Conservation (phyloP, 148 eudicot species). For the Amaranthus hypochondriacus region DNA sequence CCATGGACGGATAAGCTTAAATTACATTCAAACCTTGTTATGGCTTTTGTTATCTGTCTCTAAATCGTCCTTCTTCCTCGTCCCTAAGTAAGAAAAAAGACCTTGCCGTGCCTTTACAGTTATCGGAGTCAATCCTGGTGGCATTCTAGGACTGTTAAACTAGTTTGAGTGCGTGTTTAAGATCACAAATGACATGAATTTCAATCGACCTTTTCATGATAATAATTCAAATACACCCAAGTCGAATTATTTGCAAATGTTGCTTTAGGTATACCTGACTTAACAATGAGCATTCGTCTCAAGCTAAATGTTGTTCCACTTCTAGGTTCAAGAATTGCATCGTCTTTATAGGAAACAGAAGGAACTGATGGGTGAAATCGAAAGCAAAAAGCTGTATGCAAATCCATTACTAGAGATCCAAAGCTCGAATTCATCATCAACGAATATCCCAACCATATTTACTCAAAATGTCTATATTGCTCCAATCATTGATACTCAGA, state of each 20-base stretch:
- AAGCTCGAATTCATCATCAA: conserved; percentile 26
- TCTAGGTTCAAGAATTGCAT: conserved; percentile 48
- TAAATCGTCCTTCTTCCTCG: too few relatives aligned
- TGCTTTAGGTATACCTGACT: background rate
- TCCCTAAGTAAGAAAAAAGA: too few relatives aligned
- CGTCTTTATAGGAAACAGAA: conserved; percentile 39
- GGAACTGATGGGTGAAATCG: conserved; percentile 42
- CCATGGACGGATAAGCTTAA: too few relatives aligned
- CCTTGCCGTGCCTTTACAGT: background rate
- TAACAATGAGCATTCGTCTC: background rate
- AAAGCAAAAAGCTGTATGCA: conserved; percentile 21
- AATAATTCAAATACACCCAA: background rate
- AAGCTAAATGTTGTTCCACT: background rate
- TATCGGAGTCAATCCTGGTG: too few relatives aligned
- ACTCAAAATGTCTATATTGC: conserved; percentile 17
- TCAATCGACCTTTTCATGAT: background rate
- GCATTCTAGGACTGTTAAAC: background rate
- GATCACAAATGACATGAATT: background rate
- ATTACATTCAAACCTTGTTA: too few relatives aligned
- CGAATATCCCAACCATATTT: conserved; percentile 16
- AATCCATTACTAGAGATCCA: conserved; percentile 19
- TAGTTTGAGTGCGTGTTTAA: background rate
- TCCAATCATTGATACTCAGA: conserved; percentile 18
- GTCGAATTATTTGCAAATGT: background rate
- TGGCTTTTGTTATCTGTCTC: too few relatives aligned